phyloP scores from a whole-genome alignment of 371 early-diverging fungal genomes.

The Apophysomyces elegans region DNA sequence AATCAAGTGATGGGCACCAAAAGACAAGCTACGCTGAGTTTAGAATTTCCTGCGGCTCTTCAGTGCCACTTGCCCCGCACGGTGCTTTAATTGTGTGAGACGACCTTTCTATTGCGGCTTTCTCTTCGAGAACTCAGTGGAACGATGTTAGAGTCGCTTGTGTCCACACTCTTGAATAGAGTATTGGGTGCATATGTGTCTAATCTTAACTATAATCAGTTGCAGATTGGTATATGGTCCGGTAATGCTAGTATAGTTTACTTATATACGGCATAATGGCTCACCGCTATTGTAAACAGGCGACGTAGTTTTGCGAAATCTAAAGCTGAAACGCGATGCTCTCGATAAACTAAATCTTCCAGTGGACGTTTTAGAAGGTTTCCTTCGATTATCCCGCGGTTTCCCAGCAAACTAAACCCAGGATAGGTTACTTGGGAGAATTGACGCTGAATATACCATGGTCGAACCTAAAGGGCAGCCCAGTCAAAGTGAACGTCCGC shows the following conservation, averaged over 20 bases:
- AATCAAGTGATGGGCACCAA: neutral
- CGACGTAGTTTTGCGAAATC: slow-evolving; percentile 93
- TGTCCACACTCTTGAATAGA: slow-evolving; percentile 88
- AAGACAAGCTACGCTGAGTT: neutral
- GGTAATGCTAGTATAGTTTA: slow-evolving; percentile 57
- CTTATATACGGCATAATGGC: neutral
- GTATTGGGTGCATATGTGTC: slow-evolving; percentile 95
- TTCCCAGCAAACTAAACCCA: neutral
- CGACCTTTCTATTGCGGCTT: neutral
- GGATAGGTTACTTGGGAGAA: slow-evolving; percentile 63
- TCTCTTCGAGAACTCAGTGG: neutral
- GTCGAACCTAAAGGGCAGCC: slow-evolving; percentile 84
- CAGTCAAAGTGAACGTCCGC: slow-evolving; percentile 79
- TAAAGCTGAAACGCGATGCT: slow-evolving; percentile 88
- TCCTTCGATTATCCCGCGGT: neutral
- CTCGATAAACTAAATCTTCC: slow-evolving; percentile 94
- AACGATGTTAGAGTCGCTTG: slow-evolving; percentile 89
- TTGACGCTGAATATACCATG: slow-evolving; percentile 85
- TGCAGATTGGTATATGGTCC: slow-evolving; percentile 96
- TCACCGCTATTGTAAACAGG: slow-evolving; percentile 54
- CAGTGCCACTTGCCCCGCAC: no score
- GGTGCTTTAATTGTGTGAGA: neutral
- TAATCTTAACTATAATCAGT: slow-evolving; percentile 93
- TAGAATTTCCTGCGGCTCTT: neutral
- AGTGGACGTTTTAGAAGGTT: slow-evolving; percentile 92